Base-by-base conservation (phyloP, 2,329 filamentous ascomycete species). In the Fusarium sacchari region DNA sequence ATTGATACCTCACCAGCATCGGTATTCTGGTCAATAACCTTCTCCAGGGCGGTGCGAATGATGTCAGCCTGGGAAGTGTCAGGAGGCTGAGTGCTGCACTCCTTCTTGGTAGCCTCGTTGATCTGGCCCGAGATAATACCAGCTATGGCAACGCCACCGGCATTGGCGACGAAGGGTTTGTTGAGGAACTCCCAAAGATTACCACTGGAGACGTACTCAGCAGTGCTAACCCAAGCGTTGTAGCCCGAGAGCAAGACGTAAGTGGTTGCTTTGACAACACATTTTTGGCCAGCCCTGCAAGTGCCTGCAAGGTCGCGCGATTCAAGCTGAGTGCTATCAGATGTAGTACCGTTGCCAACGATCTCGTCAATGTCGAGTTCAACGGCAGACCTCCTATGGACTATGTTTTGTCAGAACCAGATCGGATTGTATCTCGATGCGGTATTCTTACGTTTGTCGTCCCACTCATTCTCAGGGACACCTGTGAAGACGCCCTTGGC, bases 341-440 rank as follows among this genome's bases (percentile, higher is more conserved):
- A 28, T 22, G 15, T 15, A 7, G 44, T 28, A 15, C 18, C 14
- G 44, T 47, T 47, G 18, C 26, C 26, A 20, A 47, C 44, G 44
- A 47, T 28, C 13, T 47, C 44, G 3, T 47, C 18, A 3, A 47
- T 47, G 11, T 47, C 26, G 18, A 47, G 26, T 4, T 47, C 44
- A 15, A 47, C 2, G 6, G 44, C 26, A 15, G 44, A 28, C 44
- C 44, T 46, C 26, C 15, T 46, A 22, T 46, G 44, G 44, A 47
- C 44, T 47, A 28, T 22, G 9, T 2, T 22, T 22, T 28, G 26
- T 46, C 1, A 46, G 44, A 1, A 15, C 18, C 4, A 6, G 13
- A 28, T 6, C 6, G 3, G 13, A 28, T 1, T 28, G 9, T 15
- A 7, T 46, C 13, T 1, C 3, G 24, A 7, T 28, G 4, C 9